These are phyloP conservation scores for Calonectria fujianensis DNA, from an alignment of 2,329 filamentous ascomycete genomes.

Conservation along the genomic window DNA sequence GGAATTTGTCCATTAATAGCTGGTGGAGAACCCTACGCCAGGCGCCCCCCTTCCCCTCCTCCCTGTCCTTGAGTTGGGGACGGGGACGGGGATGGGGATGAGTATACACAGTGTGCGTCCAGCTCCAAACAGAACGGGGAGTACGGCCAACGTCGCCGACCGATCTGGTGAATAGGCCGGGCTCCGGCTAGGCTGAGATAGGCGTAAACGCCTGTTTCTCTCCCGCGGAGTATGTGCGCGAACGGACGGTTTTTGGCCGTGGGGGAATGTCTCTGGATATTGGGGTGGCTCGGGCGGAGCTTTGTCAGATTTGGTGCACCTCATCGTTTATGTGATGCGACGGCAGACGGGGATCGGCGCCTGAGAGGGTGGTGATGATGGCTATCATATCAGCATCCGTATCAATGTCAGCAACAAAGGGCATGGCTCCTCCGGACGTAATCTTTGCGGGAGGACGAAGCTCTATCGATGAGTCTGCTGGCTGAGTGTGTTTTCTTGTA, in stretches of 20 bases:
- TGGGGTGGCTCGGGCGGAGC: not conserved
- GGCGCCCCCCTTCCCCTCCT: not conserved
- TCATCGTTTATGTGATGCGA: not conserved
- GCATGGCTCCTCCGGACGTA: not conserved
- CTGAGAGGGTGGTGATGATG: too few species aligned
- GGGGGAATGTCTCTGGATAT: not conserved
- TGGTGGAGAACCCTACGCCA: not conserved
- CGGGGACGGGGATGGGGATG: not conserved
- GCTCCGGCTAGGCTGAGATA: not conserved
- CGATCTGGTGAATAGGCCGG: not conserved
- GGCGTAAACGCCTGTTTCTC: conserved; percentile 4
- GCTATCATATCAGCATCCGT: not conserved
- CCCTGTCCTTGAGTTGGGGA: not conserved
- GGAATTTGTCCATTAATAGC: conserved; percentile 25
- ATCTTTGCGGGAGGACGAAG: not conserved
- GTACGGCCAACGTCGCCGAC: conserved; percentile 15
- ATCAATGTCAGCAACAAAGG: not conserved
- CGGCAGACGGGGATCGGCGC: not conserved
- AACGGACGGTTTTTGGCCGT: not conserved
- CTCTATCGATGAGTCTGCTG: not conserved
- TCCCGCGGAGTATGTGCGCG: not conserved
- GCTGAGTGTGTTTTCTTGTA: not conserved
- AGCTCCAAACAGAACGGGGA: not conserved
- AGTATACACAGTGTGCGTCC: not conserved
- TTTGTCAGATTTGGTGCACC: not conserved